Evolutionary conservation across 352 stramenopile genomes (phyloP), one percentile per base, ranked within the genome.

Genomic region (Phytophthora kernoviae): DNA sequence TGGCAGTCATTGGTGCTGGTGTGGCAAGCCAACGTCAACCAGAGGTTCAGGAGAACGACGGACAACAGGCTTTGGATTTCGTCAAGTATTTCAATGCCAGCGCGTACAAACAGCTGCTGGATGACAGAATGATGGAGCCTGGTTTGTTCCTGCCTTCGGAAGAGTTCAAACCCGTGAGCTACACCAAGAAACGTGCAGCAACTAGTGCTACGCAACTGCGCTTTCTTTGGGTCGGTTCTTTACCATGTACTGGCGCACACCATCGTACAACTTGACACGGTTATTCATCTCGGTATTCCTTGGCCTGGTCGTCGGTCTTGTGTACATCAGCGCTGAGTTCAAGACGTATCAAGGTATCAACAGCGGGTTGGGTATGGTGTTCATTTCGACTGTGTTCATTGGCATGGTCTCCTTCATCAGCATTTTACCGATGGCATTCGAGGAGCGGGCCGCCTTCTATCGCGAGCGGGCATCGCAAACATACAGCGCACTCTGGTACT

Each of bases 211-310:
- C 68, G 0, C 62, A 89, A 64, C 24, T 88, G 20, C 45, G 71
- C 73, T 77, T 84, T 32, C 61, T 89, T 54, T 87, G 14, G 43
- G 68, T 10, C 79, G 75, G 8, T 86, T 87, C 51, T 74, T 78
- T 34, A 64, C 58, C n/a, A 70, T 71, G 53, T 91, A 91, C 62
- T 91, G 81, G 79, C 79, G 79, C 49, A 86, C 79, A 18, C 87
- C 91, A 30, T 81, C 77, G 39, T 98, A 98, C 76, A 97, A 95
- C 64, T 66, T 88, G 33, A 86, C 85, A 3, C 79, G 93, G 1
- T 52, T 93, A 0, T 58, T 88, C 20, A 80, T 97, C 10, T 90
- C 78, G 40, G 30, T 83, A 14, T 58, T 93, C 7, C 86, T 97
- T 12, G 89, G 80, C 2, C 47, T 97, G 2, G 59, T 97, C 5